Evolutionary conservation across 169 alveolate genomes (phyloP), one percentile per base, ranked within the genome.

Genomic region (Plasmodium vivax): DNA sequence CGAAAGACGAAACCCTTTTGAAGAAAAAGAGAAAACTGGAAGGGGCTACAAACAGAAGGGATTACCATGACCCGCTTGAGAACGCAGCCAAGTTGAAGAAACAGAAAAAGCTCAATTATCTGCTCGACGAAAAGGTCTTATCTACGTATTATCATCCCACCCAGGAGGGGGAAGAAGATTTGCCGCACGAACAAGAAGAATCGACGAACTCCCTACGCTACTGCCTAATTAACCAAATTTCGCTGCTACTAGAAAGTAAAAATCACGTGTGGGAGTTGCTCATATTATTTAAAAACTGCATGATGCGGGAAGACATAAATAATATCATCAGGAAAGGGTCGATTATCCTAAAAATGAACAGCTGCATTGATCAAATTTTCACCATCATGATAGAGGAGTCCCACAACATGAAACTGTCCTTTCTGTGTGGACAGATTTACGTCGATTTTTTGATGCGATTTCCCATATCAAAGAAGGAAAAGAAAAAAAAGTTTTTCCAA

Each of bases 361-460:
- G 81, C 56, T 92, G 95, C 32, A 45, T 92, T 34, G 92, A 92
- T 30, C 85, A 92, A 79, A 92, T 92, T 9, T 92, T 92, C 58
- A 71, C 36, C 38, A 92, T 92, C 36, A 92, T 92, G 95, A 72
- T 92, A 82, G 85, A 82, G 82, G 95, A 92, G 58, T 81, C 95
- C 3, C 85, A 92, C 41, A 71, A 92, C n/a, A 47, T 92, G 82
- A 92, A 92, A 82, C 72, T 92, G 73, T 75, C 95, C 34, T 92
- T 92, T 92, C 56, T 92, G 45, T 92, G 95, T 82, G 95, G 95
- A 32, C 95, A 92, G 16, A 92, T 92, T 38, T 92, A 92, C 72
- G 83, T 92, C 32, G 85, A 92, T n/a, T 92, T 82, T 92, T 92
- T 92, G 19, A 71, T 92, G 87, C 45, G 82, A 3, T 92, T 92